Base-by-base conservation (phyloP, 805 yeast species). In the Kuraishia ogatae region DNA sequence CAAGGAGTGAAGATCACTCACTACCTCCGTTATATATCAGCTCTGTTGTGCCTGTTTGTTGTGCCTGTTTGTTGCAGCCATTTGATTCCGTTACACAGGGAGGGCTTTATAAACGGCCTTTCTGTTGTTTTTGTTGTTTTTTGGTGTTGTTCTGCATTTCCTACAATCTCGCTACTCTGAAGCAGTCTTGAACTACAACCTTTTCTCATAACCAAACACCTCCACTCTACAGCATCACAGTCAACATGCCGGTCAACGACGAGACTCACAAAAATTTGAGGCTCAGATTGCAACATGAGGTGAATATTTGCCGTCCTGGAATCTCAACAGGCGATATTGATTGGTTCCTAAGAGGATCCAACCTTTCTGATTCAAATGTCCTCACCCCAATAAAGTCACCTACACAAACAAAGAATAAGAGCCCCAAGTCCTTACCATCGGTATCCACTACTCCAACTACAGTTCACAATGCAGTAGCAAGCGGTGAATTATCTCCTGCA, bases 371-470 rank as follows among this genome's bases (percentile, higher is more conserved):
- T 4, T 51, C 26, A 51, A 50, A 29, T 22, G 22, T 59, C 2
- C 54, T 57, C 24, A 54, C 62, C 2, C 62, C 68, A 7, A 60
- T 66, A 7, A 64, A 61, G 50, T 58, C 66, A 2, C 70, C 72
- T 0, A 55, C 69, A 2, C 46, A 63, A 50, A 63, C 62, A 1
- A 55, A 59, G 17, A 59, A 67, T 2, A 56, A 54, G 43, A 64
- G 55, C 53, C 13, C 55, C n/a, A 66, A 67, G 28, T 65, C 71
- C 2, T 60, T 62, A 0, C 66, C 72, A 2, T 59, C 68, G 0
- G 39, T 62, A 3, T 58, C 66, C 1, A 58, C 65, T 0, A 51
- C 65, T 2, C 53, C 55, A 20, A 59, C 56, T 2, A 50, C 54
- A 10, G 55, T 50, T 11, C 50, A 17, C 52, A 50, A 7, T 53